Evolutionary conservation across 345 rosid species (phyloP).

Genomic region (Atalantia buxifolia): DNA sequence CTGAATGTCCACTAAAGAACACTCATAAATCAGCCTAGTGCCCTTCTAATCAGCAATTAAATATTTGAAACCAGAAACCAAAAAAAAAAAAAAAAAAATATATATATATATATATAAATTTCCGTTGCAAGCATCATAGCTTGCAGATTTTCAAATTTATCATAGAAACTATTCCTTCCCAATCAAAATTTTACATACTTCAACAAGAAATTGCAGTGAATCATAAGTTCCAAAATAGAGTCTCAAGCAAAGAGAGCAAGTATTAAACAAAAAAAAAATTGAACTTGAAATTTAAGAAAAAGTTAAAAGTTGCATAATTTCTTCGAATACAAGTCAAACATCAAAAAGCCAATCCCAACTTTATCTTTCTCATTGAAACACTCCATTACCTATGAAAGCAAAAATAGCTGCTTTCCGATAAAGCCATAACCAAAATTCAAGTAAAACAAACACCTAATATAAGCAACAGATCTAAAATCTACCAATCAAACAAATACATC

Average conservation of each 20-base stretch:
- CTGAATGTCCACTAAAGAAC: neutral
- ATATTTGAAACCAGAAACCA: neutral
- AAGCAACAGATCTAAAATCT: constrained; percentile 22
- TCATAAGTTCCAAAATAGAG: neutral
- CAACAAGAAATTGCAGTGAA: neutral
- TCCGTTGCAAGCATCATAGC: neutral
- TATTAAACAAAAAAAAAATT: neutral
- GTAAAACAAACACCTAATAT: neutral
- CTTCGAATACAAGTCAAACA: constrained; percentile 20
- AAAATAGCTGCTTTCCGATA: neutral
- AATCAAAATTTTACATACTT: neutral
- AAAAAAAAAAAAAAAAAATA: too few species aligned
- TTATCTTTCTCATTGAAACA: neutral
- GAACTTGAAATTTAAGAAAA: neutral
- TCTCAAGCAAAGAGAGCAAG: neutral
- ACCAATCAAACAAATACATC: neutral
- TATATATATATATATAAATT: too few species aligned
- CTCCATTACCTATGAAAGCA: neutral
- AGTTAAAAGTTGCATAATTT: constrained; percentile 3
- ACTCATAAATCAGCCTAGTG: neutral
- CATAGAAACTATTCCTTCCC: neutral
- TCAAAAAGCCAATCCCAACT: neutral
- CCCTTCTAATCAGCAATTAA: neutral
- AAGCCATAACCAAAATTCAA: constrained; percentile 3
- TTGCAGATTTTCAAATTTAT: neutral